Evolutionary conservation across 306 rosid genomes (phyloP).

Genomic region (Vigna mungo): DNA sequence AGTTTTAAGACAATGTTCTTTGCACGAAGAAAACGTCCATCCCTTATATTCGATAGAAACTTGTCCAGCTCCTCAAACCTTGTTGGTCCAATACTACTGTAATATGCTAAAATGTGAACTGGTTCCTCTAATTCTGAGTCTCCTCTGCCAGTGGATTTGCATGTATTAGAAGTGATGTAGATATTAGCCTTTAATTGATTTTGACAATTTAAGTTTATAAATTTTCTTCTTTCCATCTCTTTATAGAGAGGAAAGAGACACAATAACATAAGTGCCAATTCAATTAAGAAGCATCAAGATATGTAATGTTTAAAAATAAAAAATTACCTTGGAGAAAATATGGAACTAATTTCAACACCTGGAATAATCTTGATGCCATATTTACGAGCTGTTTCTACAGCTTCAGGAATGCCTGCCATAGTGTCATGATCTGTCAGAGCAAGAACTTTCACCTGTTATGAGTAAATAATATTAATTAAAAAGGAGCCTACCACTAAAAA

Average conservation of each 20-base stretch:
- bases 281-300: constrained; percentile 12
- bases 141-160: constrained; percentile 58
- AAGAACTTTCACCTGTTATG: constrained; percentile 99
- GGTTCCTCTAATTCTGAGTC: constrained; percentile 84
- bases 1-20: constrained; percentile 81
- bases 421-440: constrained; percentile 99
- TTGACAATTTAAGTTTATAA: not conserved
- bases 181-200: constrained; percentile 10
- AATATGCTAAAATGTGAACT: constrained; percentile 92
- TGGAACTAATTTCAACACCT: constrained; percentile 94
- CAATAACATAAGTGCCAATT: not conserved
- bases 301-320: constrained; percentile 37
- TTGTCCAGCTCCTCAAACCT: constrained; percentile 72
- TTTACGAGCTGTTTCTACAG: constrained; percentile 80
- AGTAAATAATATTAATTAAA: constrained; percentile 65
- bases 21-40: constrained; percentile 90
- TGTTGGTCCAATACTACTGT: constrained; percentile 90
- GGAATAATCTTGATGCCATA: constrained; percentile 95
- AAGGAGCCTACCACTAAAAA: constrained; percentile 29
- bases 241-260: constrained; percentile 7
- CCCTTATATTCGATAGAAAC: constrained; percentile 79
- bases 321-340: constrained; percentile 73
- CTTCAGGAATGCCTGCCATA: constrained; percentile 93
- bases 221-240: not conserved
- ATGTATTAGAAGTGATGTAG: constrained; percentile 40